phyloP scores from a whole-genome alignment of 495 filamentous ascomycete genomes.

The Penicillium riverlandense region DNA sequence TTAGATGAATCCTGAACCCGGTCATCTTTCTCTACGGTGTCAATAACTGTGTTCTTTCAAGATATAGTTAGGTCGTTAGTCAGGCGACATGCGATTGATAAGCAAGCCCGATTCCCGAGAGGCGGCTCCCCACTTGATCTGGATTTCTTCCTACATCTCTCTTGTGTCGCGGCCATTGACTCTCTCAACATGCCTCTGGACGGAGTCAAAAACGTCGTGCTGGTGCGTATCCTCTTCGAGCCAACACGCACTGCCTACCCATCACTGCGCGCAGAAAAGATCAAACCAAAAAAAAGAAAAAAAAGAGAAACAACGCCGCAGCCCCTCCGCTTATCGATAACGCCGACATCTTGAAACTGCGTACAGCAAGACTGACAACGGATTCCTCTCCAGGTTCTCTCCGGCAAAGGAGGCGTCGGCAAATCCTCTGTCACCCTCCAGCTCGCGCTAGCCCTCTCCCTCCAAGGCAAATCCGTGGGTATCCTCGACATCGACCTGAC shows the following conservation, averaged over 20 bases:
- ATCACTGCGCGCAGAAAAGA: background rate
- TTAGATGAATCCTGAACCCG: too few species aligned
- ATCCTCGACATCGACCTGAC: constrained; percentile 96
- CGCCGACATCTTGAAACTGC: constrained; percentile 1
- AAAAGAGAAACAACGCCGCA: constrained; percentile 3
- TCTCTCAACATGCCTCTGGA: constrained; percentile 36
- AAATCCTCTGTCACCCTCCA: constrained; percentile 97
- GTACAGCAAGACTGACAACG: too few species aligned
- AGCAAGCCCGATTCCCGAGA: constrained; percentile 21
- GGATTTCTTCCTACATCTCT: constrained; percentile 2
- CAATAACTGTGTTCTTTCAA: too few species aligned
- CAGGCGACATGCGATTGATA: constrained; percentile 38
- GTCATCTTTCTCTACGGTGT: too few species aligned
- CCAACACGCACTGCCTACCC: too few species aligned
- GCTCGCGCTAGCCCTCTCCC: constrained; percentile 81
- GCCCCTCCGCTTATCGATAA: constrained; percentile 41
- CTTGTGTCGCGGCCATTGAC: background rate
- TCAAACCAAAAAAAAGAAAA: background rate
- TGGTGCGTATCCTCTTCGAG: constrained; percentile 24
- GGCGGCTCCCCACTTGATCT: constrained; percentile 22
- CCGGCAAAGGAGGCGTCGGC: constrained; percentile 94
- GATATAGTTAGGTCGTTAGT: background rate
- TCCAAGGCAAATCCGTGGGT: constrained; percentile 78
- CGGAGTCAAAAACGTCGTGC: constrained; percentile 46
- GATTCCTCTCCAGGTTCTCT: constrained; percentile 53